Percentiles rank a stretch among this genome's conserved stretches.
These are phyloP conservation scores for Heliamphora exappendiculata DNA, from an alignment of 148 eudicot species.

Conservation along the genomic window DNA sequence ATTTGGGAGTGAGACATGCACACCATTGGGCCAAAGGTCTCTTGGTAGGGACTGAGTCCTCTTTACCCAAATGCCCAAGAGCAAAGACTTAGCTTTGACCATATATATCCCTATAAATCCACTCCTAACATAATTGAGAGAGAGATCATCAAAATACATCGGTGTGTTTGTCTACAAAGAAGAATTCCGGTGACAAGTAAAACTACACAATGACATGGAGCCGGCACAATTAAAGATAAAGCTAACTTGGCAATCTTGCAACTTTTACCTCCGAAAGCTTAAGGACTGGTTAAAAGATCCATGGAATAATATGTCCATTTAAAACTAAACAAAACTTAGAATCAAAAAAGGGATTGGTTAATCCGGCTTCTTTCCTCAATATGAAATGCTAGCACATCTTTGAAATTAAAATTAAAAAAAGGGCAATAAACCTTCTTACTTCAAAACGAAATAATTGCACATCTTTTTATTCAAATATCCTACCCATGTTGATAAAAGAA, in stretches of 20 bases:
- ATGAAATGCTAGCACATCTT: background rate
- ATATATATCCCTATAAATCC: background rate
- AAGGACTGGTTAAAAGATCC: background rate
- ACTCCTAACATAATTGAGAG: background rate
- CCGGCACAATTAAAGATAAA: background rate
- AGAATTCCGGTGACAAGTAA: background rate
- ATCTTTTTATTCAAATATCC: background rate
- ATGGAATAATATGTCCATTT: background rate
- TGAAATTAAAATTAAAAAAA: background rate
- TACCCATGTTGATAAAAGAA: background rate
- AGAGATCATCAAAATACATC: background rate
- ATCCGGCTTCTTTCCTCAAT: background rate
- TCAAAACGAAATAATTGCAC: background rate
- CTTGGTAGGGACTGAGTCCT: constrained; percentile 12
- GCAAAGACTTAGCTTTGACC: background rate
- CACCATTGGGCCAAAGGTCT: too few relatives aligned
- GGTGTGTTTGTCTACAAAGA: background rate
- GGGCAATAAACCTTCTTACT: background rate
- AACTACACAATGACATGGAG: background rate
- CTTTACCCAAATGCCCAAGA: constrained; percentile 1
- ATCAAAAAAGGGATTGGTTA: background rate
- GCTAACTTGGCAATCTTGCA: background rate
- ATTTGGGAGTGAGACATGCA: too few relatives aligned
- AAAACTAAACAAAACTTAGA: background rate
- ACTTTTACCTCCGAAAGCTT: background rate